Evolutionary conservation across 2,329 filamentous ascomycete species (phyloP).

Genomic region (Fusarium annulatum): DNA sequence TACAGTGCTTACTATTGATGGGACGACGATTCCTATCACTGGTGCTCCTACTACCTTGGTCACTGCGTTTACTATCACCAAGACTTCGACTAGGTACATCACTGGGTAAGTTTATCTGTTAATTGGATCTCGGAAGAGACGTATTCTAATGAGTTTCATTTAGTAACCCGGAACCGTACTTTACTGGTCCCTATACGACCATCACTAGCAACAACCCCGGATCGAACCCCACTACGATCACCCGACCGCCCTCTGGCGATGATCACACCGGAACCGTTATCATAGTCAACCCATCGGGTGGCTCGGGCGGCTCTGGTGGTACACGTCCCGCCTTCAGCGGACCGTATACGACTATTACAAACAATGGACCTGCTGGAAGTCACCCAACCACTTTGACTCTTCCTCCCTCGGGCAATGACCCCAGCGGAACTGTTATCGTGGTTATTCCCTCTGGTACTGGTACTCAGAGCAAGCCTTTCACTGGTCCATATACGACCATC

Average conservation of each 20-base stretch:
- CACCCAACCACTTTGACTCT: not conserved
- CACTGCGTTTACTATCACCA: not conserved
- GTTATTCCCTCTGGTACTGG: not conserved
- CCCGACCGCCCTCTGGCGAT: not conserved
- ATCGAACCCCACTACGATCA: not conserved
- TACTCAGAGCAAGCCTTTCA: not conserved
- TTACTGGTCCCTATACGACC: not conserved
- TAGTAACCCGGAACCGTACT: not conserved
- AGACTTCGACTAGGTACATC: not conserved
- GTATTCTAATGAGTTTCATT: not conserved
- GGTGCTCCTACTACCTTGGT: slow-evolving; percentile 7
- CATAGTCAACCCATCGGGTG: not conserved
- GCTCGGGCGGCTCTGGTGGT: rapidly evolving
- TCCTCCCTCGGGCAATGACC: not conserved
- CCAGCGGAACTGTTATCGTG: not conserved
- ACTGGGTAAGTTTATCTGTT: not conserved
- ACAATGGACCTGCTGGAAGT: not conserved
- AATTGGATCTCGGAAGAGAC: rapidly evolving
- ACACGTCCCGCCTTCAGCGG: not conserved
- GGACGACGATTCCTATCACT: not conserved
- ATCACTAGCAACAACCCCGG: not conserved
- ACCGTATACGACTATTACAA: not conserved
- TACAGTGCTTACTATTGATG: not conserved
- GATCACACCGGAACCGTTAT: not conserved
- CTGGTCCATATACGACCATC: not conserved